Percentiles rank a stretch among this genome's conserved stretches.
Conservation (phyloP, 2,329 filamentous ascomycete genomes). For the Mycosphaerelloides madeirae region DNA sequence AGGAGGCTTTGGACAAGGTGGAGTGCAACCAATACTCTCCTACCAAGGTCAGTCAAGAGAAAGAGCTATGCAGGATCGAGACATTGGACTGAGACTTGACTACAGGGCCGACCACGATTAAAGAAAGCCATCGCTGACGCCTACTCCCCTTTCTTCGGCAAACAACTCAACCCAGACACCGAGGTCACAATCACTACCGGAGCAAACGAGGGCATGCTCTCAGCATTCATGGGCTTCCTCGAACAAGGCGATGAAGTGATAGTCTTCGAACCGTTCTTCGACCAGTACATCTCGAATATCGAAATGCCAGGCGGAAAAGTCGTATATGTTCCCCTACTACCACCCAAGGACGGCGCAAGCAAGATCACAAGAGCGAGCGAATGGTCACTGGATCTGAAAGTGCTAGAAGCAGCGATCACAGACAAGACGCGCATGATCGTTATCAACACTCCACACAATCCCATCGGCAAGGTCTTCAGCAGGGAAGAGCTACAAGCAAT, state of each 20-base stretch:
- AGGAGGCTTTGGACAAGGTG: constrained; percentile 79
- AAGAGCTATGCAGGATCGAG: background rate
- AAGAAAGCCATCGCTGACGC: constrained; percentile 90
- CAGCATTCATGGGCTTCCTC: constrained; percentile 96
- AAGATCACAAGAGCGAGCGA: constrained; percentile 80
- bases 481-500: constrained; percentile 77
- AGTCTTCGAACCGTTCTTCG: constrained; percentile 97
- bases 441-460: constrained; percentile 84
- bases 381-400: constrained; percentile 81
- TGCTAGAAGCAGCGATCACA: constrained; percentile 76
- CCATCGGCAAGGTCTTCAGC: constrained; percentile 92
- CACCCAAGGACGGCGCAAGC: constrained; percentile 71
- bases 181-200: constrained; percentile 94
- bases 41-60: constrained; percentile 58
- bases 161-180: constrained; percentile 75
- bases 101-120: constrained; percentile 72
- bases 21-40: constrained; percentile 99
- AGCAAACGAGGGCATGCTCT: constrained; percentile 89
- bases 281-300: constrained; percentile 98
- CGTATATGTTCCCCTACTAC: constrained; percentile 90
- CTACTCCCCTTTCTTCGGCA: constrained; percentile 84
- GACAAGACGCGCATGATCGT: constrained; percentile 95
- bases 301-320: constrained; percentile 96
- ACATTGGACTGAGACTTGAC: background rate
- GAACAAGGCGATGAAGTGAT: constrained; percentile 95